Evolutionary conservation across 163 green algal species (phyloP), one percentile per base, ranked within the genome.

Genomic region (Coccomyxa subellipsoidea): DNA sequence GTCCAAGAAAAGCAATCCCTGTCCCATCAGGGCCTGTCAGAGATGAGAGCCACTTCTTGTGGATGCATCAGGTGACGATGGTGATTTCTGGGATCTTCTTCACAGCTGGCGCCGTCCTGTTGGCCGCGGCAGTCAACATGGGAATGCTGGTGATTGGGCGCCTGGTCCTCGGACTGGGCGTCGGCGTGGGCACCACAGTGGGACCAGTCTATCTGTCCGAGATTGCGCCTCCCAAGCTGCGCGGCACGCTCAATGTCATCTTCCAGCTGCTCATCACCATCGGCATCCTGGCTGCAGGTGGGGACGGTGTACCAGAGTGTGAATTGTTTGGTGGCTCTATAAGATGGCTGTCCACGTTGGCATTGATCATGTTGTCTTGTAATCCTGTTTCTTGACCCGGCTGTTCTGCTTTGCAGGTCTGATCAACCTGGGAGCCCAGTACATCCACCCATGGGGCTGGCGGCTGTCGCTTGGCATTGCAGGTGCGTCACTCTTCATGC

Each of bases 151-250:
- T 93, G 40, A 76, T 92, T 8, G 91, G 91, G 7, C 90, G 91
- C 70, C 71, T 93, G 34, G 73, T 91, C n/a, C 84, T 94, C 32
- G 91, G 91, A 29, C 54, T 95, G n/a, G 91, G 91, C 54, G 90
- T 94, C 73, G 91, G 91, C 38, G 85, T 89, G 79, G 88, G 84
- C 71, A 91, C 88, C 35, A 80, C 86, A 82, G 84, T 76, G 81
- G 1, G 83, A 80, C 25, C 6, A 53, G 66, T 90, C 36, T 88
- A 90, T 82, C 78, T 73, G 8, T 73, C 66, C 31, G 86, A 88
- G 71, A 87, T 88, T 80, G 85, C 88, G 0, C 88, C 88, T n/a
- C 79, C 77, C 76, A 85, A 85, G 23, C 21, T 87, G 39, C 84
- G 86, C 35, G 91, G 91, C 32, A 83, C 78, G 7, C 81, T 94